Base-by-base conservation (phyloP, 1,284 basidiomycete genomes). In the Ganoderma lingzhi region DNA sequence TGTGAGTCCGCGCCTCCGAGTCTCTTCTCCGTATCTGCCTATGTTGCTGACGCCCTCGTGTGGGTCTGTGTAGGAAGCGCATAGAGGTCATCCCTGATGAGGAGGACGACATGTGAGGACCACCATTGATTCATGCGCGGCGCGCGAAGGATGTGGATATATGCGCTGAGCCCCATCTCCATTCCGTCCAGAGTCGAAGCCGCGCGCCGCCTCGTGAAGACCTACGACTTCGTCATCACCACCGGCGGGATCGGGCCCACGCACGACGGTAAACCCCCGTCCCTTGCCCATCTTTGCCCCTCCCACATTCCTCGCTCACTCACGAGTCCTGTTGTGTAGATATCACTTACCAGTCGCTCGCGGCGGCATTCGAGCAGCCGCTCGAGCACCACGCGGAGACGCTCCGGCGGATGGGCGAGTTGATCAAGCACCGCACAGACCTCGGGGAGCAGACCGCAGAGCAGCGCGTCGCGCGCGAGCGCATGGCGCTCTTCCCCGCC, bases 41-140 rank as follows among this genome's bases (percentile, higher is more conserved):
- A 14, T 12, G 4, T 55, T 9, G 48, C n/a, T 56, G 35, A 70
- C 56, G 30, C 60, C 53, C 32, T 59, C 28, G 19, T 64, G 19
- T 65, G 55, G 28, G 17, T 61, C 6, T 41, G 56, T 63, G 28
- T 76, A 95, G 93, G 70, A 95, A 95, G 80, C 88, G 93, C 48
- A 90, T 98, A 77, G 96, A 98, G 76, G 96, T 98, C 63, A 93
- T 99, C 64, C 85, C 97, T 0, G 97, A 98, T 77, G 92, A 96
- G 65, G 93, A 96, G 77, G 89, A 90, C 12, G 93, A 96, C 78
- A 98, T 98, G 94, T 95, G 76, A 73, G 91, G 28, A 55, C 53
- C 81, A n/a, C 59, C 6, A 23, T 23, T 23, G 23, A 61, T 44
- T 51, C 62, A 44, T 37, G 66, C 63, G 45, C n/a, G n/a, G 30